Conservation (phyloP, 306 rosid species). For the Psophocarpus tetragonolobus region DNA sequence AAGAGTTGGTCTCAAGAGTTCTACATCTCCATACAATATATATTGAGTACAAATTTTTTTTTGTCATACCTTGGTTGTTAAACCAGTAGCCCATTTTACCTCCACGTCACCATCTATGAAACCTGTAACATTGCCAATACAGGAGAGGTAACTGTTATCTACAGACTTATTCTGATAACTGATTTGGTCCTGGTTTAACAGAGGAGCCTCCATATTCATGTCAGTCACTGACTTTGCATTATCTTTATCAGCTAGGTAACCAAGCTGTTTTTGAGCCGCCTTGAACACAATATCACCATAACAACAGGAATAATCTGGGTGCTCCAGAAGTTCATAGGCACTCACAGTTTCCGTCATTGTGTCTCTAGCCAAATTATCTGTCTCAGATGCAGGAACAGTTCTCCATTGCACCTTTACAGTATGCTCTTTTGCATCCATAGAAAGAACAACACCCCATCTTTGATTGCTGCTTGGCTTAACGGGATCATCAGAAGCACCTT, state of each 20-base stretch:
- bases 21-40: constrained; percentile 13
- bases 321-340: constrained; percentile 88
- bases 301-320: constrained; percentile 77
- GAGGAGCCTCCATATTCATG: constrained; percentile 43
- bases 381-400: constrained; percentile 39
- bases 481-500: constrained; percentile 68
- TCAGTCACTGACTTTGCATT: constrained; percentile 33
- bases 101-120: constrained; percentile 73
- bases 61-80: constrained; percentile 64
- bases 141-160: constrained; percentile 54
- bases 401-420: constrained; percentile 83
- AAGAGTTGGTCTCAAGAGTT: neutral
- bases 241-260: constrained; percentile 46
- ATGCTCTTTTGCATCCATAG: constrained; percentile 80
- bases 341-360: constrained; percentile 69
- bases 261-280: constrained; percentile 60
- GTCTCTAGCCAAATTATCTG: constrained; percentile 46
- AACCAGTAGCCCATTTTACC: constrained; percentile 92
- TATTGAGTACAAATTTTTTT: constrained; percentile 7
- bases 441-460: constrained; percentile 88
- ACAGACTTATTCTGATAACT: constrained; percentile 38
- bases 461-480: constrained; percentile 48
- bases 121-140: constrained; percentile 72
- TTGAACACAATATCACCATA: constrained; percentile 85
- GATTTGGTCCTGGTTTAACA: constrained; percentile 35